Evolutionary conservation across 352 stramenopile species (phyloP).

Genomic region (Phytopythium helicoides): DNA sequence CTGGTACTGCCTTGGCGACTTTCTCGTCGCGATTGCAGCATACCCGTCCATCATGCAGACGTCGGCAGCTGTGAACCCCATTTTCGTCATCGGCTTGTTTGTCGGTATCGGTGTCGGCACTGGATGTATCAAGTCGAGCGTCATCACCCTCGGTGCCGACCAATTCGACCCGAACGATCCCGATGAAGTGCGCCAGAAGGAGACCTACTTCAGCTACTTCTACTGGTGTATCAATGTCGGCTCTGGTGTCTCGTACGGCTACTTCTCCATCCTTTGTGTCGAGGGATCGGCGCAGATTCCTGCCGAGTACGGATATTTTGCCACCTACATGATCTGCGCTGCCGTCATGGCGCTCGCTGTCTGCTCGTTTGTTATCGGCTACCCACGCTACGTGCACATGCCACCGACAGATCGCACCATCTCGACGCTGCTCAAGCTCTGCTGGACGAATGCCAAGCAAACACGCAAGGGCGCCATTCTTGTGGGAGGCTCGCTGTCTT

Average conservation of each 20-base stretch:
- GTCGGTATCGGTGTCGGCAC: constrained; percentile 40
- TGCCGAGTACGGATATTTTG: constrained; percentile 75
- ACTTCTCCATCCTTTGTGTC: constrained; percentile 71
- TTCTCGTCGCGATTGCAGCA: constrained; percentile 53
- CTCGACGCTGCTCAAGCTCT: constrained; percentile 35
- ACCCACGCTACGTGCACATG: constrained; percentile 46
- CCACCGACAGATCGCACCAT: constrained; percentile 32
- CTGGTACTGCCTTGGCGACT: constrained; percentile 61
- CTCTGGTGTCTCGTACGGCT: constrained; percentile 65
- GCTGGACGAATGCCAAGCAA: constrained; percentile 16
- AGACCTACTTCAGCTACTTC: constrained; percentile 79
- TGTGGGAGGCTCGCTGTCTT: constrained; percentile 23
- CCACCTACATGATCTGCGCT: constrained; percentile 59
- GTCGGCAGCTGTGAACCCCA: constrained; percentile 30
- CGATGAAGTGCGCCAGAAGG: constrained; percentile 40
- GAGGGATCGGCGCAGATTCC: constrained; percentile 65
- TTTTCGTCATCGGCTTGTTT: constrained; percentile 63
- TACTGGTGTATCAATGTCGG: constrained; percentile 82
- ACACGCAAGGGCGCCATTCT: constrained; percentile 28
- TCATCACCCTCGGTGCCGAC: constrained; percentile 54
- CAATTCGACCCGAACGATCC: constrained; percentile 51
- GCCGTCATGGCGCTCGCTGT: constrained; percentile 36
- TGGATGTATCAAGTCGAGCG: constrained; percentile 54
- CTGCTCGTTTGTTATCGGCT: constrained; percentile 29
- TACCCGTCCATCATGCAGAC: constrained; percentile 49